Conservation (phyloP, 495 filamentous ascomycete genomes). For the Neurospora sp. region DNA sequence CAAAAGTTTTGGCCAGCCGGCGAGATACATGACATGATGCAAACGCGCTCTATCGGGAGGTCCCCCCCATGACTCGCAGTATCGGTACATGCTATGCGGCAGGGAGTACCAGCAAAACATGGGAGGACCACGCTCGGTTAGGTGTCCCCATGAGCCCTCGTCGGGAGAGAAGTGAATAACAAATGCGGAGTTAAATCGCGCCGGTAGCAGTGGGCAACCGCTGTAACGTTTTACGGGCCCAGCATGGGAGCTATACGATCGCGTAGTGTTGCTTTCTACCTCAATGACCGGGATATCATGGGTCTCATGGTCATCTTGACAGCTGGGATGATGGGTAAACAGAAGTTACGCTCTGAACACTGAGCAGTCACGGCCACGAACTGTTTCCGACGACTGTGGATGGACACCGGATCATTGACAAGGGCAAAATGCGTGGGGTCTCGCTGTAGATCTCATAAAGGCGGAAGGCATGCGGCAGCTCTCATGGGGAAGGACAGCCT, state of each 20-base stretch:
- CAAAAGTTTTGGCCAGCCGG: slow-evolving; percentile 8
- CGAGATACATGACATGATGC: slow-evolving; percentile 18
- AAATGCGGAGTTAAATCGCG: neutral
- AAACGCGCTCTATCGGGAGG: slow-evolving; percentile 10
- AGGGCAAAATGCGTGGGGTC: neutral
- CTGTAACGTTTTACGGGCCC: slow-evolving; percentile 4
- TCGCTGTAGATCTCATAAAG: neutral
- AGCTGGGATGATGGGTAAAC: neutral
- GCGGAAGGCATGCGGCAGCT: neutral
- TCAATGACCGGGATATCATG: neutral
- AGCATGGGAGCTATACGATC: neutral
- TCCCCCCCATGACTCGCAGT: neutral
- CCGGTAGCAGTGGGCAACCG: neutral
- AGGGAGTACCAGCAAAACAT: neutral
- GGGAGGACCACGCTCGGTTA: neutral
- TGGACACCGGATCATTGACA: neutral
- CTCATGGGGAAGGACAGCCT: neutral
- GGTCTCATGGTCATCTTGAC: neutral
- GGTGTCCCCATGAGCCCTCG: neutral
- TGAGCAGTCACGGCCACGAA: neutral
- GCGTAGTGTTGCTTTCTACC: neutral
- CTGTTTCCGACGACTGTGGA: neutral
- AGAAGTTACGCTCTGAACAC: neutral
- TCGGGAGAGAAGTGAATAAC: neutral
- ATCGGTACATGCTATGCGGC: neutral